phyloP scores from a whole-genome alignment of 805 yeast species.

The Myxozyma lipomycoides region DNA sequence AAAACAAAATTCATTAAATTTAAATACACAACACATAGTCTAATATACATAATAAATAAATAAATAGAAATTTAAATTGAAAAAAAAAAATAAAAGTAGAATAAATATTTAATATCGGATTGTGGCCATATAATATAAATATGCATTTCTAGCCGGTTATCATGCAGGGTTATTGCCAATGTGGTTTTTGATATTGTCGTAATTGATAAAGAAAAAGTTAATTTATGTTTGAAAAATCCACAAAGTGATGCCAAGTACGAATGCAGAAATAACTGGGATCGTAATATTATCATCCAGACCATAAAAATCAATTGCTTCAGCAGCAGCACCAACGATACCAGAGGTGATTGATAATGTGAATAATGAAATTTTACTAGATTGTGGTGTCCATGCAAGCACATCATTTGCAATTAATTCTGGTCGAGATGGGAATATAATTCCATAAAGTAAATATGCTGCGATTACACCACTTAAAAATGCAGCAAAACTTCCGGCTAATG shows the following conservation, averaged over 20 bases:
- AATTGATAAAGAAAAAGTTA: too few relatives aligned
- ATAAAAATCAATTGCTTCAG: constrained; percentile 77
- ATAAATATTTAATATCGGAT: too few relatives aligned
- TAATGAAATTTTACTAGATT: constrained; percentile 54
- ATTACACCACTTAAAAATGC: constrained; percentile 71
- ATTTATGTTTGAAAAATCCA: constrained; percentile 25
- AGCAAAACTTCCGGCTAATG: constrained; percentile 86
- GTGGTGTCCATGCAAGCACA: constrained; percentile 62
- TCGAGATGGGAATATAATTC: constrained; percentile 57
- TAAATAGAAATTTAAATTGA: too few relatives aligned
- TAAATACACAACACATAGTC: too few relatives aligned
- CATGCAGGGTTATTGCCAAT: too few relatives aligned
- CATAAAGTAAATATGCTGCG: constrained; percentile 67
- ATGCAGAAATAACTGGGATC: constrained; percentile 81
- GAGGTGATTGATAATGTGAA: constrained; percentile 53
- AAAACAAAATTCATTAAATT: too few relatives aligned
- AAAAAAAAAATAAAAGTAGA: too few relatives aligned
- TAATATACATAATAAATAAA: too few relatives aligned
- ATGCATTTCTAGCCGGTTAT: too few relatives aligned
- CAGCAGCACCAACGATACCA: constrained; percentile 79
- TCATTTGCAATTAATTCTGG: constrained; percentile 13
- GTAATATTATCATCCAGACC: constrained; percentile 90
- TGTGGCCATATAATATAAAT: too few relatives aligned
- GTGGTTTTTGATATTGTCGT: too few relatives aligned
- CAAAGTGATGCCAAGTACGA: constrained; percentile 53